Percentiles rank a stretch among this genome's conserved stretches.
Evolutionary conservation across 176 grass and related monocot genomes (phyloP).

Genomic region (Panicum miliaceum): DNA sequence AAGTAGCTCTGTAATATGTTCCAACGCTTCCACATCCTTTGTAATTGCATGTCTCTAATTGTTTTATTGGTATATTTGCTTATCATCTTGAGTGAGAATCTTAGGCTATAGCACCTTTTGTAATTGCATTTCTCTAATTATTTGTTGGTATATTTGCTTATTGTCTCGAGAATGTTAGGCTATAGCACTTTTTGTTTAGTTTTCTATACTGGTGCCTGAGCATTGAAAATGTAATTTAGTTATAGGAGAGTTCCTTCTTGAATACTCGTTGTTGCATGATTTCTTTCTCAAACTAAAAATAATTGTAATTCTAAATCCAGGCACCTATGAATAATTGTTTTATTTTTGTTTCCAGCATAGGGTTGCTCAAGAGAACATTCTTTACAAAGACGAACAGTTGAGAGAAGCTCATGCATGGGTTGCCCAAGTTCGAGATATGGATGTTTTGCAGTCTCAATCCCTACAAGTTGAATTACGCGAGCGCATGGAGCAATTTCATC

Average conservation of each 20-base stretch:
- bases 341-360: slow-evolving; percentile 72
- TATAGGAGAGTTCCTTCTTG: slow-evolving; percentile 20
- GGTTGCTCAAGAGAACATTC: slow-evolving; percentile 86
- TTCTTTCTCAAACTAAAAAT: not conserved
- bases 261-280: slow-evolving; percentile 4
- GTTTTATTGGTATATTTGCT: not conserved
- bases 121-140: not conserved
- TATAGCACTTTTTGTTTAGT: slow-evolving; percentile 2
- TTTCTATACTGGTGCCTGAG: slow-evolving; percentile 22
- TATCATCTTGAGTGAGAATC: not conserved
- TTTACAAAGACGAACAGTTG: slow-evolving; percentile 98
- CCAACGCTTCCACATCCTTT: not conserved
- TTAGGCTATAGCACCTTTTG: not conserved
- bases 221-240: slow-evolving; percentile 19
- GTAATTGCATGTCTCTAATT: not conserved
- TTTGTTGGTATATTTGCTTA: not conserved
- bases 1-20: not conserved
- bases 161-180: not conserved
- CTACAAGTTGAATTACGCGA: slow-evolving; percentile 88
- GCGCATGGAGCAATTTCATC: slow-evolving; percentile 91
- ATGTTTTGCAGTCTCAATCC: slow-evolving; percentile 83
- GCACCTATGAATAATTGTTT: slow-evolving; percentile 8
- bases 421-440: slow-evolving; percentile 90
- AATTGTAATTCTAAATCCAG: not conserved
- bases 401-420: slow-evolving; percentile 97